These are phyloP conservation scores for Pleurostoma richardsiae DNA, from an alignment of 2,329 filamentous ascomycete genomes.

Conservation along the genomic window DNA sequence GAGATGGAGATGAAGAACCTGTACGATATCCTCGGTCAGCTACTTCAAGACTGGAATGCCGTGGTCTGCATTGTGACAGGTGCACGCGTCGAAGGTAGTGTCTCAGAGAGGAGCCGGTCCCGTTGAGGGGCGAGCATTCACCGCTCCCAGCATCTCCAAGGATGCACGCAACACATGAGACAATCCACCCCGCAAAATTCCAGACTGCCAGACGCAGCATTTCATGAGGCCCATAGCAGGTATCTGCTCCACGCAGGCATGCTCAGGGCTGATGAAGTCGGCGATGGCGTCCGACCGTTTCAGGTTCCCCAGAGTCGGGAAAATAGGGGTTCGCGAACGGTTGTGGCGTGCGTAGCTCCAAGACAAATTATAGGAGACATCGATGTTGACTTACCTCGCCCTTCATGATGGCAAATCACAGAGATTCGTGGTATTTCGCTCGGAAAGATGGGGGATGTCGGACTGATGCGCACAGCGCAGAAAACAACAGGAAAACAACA, in stretches of 20 bases:
- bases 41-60: neutral
- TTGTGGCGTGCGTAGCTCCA: no score
- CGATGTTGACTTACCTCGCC: constrained; percentile 43
- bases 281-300: no score
- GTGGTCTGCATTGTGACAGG: neutral
- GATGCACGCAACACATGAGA: no score
- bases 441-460: constrained; percentile 9
- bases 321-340: no score
- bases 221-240: no score
- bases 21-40: constrained; percentile 5
- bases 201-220: no score
- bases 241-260: no score
- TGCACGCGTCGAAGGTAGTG: constrained; percentile 2
- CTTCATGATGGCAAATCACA: constrained; percentile 39
- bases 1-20: constrained; percentile 61
- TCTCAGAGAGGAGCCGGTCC: neutral
- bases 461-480: constrained; percentile 19
- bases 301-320: no score
- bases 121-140: neutral
- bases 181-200: no score
- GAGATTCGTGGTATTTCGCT: neutral
- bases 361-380: no score
- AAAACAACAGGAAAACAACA: constrained; percentile 4
- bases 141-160: no score
- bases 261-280: no score